These are phyloP conservation scores for Irpex sp. DNA, from an alignment of 1,284 basidiomycete species.

Conservation along the genomic window DNA sequence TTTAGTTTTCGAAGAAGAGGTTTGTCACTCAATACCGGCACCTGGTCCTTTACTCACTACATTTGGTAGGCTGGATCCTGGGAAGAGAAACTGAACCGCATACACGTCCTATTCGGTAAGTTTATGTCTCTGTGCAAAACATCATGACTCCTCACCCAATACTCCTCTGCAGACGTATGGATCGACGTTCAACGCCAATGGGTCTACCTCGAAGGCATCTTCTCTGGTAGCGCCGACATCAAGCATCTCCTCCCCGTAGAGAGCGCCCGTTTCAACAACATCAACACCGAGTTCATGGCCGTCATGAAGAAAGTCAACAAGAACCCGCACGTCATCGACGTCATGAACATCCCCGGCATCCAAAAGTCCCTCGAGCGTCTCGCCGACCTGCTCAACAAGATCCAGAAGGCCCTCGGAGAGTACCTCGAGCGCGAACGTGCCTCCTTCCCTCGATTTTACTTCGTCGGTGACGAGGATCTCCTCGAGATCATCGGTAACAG, in stretches of 20 bases:
- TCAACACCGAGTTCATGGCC: constrained; percentile 96
- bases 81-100: constrained; percentile 93
- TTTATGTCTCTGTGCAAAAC: too few species aligned
- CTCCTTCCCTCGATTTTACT: constrained; percentile 99
- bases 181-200: constrained; percentile 99
- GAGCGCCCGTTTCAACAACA: constrained; percentile 95
- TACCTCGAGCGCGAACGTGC: constrained; percentile 97
- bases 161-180: constrained; percentile 84
- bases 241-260: constrained; percentile 98
- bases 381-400: constrained; percentile 94
- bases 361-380: constrained; percentile 97
- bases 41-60: constrained; percentile 11
- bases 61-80: constrained; percentile 68
- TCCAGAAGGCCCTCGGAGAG: constrained; percentile 98
- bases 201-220: constrained; percentile 99
- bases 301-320: constrained; percentile 99
- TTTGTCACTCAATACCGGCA: constrained; percentile 20
- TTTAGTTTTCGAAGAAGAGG: constrained; percentile 94
- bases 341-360: constrained; percentile 93
- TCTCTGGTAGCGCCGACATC: constrained; percentile 98
- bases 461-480: constrained; percentile 98
- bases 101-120: constrained; percentile 92
- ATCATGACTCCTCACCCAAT: too few species aligned
- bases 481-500: constrained; percentile 99
- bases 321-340: constrained; percentile 95